A percentile compares a stretch with the other conserved stretches of the same genome.
Evolutionary conservation across 345 rosid genomes (phyloP).

Genomic region (Litchi chinensis): DNA sequence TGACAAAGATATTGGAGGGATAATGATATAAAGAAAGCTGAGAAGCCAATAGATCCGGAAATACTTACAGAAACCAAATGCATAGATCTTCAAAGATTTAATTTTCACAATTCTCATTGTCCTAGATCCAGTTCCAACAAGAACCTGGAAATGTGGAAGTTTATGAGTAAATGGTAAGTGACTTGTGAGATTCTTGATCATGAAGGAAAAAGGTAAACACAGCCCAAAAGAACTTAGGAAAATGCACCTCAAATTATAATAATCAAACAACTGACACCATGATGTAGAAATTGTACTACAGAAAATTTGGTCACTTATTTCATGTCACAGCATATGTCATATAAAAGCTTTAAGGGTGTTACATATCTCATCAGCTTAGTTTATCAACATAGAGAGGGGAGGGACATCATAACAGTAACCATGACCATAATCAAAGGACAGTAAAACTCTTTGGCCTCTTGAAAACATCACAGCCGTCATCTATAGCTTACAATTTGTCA

Average conservation of each 20-base stretch:
- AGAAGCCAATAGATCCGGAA: slow-evolving; percentile 23
- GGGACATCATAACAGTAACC: neutral
- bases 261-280: neutral
- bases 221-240: neutral
- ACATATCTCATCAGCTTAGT: neutral
- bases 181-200: neutral
- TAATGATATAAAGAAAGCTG: neutral
- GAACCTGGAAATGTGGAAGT: slow-evolving; percentile 54
- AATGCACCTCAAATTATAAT: neutral
- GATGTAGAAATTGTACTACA: neutral
- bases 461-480: neutral
- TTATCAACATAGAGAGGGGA: neutral
- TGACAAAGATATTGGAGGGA: neutral
- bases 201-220: neutral
- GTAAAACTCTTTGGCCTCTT: neutral
- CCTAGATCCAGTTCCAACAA: slow-evolving; percentile 95
- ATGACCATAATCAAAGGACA: neutral
- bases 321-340: too few relatives aligned
- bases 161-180: neutral
- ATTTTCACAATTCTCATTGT: slow-evolving; percentile 79
- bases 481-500: neutral
- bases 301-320: neutral
- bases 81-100: slow-evolving; percentile 82
- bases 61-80: slow-evolving; percentile 91
- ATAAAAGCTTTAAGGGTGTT: neutral